Conservation (phyloP, 306 rosid genomes). For the Bauhinia variegata region DNA sequence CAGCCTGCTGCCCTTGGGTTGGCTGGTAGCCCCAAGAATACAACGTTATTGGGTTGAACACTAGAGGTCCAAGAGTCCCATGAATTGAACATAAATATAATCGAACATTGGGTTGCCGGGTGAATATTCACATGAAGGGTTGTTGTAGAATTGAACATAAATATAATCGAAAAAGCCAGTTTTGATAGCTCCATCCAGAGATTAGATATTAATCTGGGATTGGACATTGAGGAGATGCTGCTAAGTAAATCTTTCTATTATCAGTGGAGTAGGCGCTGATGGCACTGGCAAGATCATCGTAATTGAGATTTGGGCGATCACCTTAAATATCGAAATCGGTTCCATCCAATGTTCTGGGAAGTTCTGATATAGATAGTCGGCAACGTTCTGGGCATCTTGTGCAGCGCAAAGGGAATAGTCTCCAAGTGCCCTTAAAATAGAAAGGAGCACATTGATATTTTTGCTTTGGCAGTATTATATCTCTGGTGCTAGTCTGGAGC, state of each 20-base stretch:
- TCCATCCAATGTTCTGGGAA: slow-evolving; percentile 52
- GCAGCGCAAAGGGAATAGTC: slow-evolving; percentile 42
- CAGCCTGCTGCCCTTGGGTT: slow-evolving; percentile 32
- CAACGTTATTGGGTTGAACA: not conserved
- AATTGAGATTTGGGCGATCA: slow-evolving; percentile 16
- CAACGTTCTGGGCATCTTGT: slow-evolving; percentile 33
- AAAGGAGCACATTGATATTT: slow-evolving; percentile 47
- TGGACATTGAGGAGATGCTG: slow-evolving; percentile 55
- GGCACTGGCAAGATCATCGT: slow-evolving; percentile 38
- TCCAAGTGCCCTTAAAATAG: slow-evolving; percentile 36
- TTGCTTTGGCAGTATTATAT: slow-evolving; percentile 37
- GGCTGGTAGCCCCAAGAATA: slow-evolving; percentile 55
- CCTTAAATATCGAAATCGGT: slow-evolving; percentile 49
- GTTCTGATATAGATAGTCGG: slow-evolving; percentile 44
- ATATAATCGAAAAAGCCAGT: slow-evolving; percentile 52
- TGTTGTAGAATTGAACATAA: slow-evolving; percentile 64
- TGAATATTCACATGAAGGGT: slow-evolving; percentile 36
- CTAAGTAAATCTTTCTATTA: slow-evolving; percentile 18
- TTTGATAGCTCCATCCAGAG: slow-evolving; percentile 31
- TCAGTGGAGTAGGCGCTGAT: slow-evolving; percentile 9
- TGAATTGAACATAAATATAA: too few species aligned
- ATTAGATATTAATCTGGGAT: slow-evolving; percentile 41
- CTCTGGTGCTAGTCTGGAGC: slow-evolving; percentile 21
- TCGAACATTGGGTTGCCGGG: slow-evolving; percentile 25
- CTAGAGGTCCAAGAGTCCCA: slow-evolving; percentile 44